Percentiles rank a stretch among this genome's conserved stretches.
Conservation (phyloP, 2,329 filamentous ascomycete species). For the Monilinia fructigena region DNA sequence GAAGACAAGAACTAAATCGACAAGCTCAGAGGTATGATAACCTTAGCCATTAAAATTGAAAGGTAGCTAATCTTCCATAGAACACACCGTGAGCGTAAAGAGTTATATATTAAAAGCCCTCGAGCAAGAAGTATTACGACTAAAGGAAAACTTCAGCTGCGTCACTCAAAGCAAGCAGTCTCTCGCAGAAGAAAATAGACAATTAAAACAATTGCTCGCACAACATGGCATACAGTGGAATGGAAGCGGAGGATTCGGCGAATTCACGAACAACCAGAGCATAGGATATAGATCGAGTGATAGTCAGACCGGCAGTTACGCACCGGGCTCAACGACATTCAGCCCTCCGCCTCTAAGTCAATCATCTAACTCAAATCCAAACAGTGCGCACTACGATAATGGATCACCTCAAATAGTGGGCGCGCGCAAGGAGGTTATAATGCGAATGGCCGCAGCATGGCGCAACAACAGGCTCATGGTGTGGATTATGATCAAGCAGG, state of each 20-base stretch:
- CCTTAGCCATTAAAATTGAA: neutral
- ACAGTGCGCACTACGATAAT: neutral
- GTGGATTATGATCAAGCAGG: constrained; percentile 78
- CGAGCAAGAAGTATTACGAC: constrained; percentile 83
- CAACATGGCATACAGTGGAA: constrained; percentile 52
- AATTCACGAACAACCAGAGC: constrained; percentile 46
- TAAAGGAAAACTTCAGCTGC: constrained; percentile 81
- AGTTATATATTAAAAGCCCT: constrained; percentile 93
- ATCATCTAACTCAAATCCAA: constrained; percentile 28
- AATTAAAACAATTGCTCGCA: constrained; percentile 59
- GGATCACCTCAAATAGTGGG: constrained; percentile 8
- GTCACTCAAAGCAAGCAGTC: constrained; percentile 73
- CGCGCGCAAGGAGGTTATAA: neutral
- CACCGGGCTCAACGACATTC: constrained; percentile 43
- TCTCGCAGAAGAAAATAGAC: constrained; percentile 74
- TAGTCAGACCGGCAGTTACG: constrained; percentile 64
- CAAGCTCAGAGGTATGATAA: constrained; percentile 81
- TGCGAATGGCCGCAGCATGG: constrained; percentile 31
- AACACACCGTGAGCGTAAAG: constrained; percentile 94
- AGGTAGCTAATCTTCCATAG: constrained; percentile 48
- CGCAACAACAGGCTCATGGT: constrained; percentile 40
- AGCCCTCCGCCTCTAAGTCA: constrained; percentile 36
- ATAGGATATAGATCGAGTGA: constrained; percentile 51
- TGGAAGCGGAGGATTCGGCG: constrained; percentile 38
- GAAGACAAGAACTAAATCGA: constrained; percentile 89